Conservation (phyloP, 2,329 filamentous ascomycete species). For the Arthrobotrys sinensis region DNA sequence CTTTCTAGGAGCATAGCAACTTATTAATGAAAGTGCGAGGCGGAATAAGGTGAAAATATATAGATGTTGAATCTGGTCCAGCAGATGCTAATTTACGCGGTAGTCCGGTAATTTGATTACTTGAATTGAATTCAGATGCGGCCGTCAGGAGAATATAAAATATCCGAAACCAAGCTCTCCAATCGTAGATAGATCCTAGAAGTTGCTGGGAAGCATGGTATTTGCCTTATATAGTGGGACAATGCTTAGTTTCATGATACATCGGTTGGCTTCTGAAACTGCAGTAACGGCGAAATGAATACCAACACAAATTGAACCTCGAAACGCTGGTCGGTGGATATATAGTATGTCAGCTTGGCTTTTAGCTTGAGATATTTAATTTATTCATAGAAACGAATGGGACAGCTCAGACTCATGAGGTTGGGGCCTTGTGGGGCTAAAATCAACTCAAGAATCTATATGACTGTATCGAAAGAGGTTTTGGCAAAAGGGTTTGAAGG, state of each 20-base stretch:
- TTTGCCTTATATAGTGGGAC: slow-evolving; percentile 32
- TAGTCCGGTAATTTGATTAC: slow-evolving; percentile 1
- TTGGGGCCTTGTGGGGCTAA: slow-evolving; percentile 46
- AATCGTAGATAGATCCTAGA: slow-evolving; percentile 20
- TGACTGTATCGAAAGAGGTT: slow-evolving; percentile 37
- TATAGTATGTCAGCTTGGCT: slow-evolving; percentile 40
- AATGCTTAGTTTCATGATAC: slow-evolving; percentile 39
- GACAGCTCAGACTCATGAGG: slow-evolving; percentile 55
- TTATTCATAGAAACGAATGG: slow-evolving; percentile 46
- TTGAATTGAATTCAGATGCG: slow-evolving; percentile 22
- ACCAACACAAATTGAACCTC: slow-evolving; percentile 46
- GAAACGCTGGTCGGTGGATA: slow-evolving; percentile 45
- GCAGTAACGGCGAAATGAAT: slow-evolving; percentile 32
- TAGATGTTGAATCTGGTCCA: slow-evolving; percentile 45
- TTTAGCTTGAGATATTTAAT: slow-evolving; percentile 35
- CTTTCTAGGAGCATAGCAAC: slow-evolving; percentile 44
- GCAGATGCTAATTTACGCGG: slow-evolving; percentile 27
- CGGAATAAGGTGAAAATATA: neutral
- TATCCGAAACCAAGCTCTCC: slow-evolving; percentile 12
- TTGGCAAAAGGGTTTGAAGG: slow-evolving; percentile 26
- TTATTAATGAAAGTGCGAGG: neutral
- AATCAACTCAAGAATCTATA: slow-evolving; percentile 20
- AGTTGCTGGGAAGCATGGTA: slow-evolving; percentile 38
- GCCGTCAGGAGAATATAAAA: slow-evolving; percentile 30
- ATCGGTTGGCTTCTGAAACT: slow-evolving; percentile 46